Percentiles rank a stretch among this genome's conserved stretches.
These are phyloP conservation scores for Sporobolomyces roseus DNA, from an alignment of 768 basidiomycete species.

Conservation along the genomic window DNA sequence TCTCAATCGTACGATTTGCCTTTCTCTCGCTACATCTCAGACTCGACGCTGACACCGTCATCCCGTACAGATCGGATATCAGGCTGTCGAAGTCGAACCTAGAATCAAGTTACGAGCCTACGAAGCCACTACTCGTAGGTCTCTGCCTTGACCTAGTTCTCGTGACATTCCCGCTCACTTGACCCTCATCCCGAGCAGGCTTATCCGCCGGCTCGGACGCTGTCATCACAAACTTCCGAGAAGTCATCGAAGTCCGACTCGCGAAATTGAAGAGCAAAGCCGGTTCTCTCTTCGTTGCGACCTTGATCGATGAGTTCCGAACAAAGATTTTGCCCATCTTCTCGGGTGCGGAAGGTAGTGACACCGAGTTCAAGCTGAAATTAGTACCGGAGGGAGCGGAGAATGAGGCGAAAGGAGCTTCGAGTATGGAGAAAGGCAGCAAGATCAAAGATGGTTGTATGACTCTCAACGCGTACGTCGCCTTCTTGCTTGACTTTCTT, in stretches of 20 bases:
- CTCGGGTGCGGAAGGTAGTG: background rate
- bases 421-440: constrained; percentile 9
- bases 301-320: constrained; percentile 20
- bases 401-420: constrained; percentile 1
- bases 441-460: constrained; percentile 16
- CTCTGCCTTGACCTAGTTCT: background rate
- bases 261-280: constrained; percentile 25
- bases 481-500: no score
- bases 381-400: constrained; percentile 10
- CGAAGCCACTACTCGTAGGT: constrained; percentile 11
- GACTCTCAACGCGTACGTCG: constrained; percentile 2
- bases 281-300: background rate
- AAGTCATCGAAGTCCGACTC: background rate
- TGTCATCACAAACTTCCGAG: constrained; percentile 3
- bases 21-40: background rate
- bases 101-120: background rate
- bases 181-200: no score
- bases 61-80: constrained; percentile 16
- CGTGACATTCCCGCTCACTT: no score
- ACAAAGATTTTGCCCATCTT: constrained; percentile 7
- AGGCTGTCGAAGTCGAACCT: background rate
- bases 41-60: background rate
- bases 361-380: background rate
- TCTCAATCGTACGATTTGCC: constrained; percentile 9
- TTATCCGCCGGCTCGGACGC: no score